phyloP scores from a whole-genome alignment of 805 yeast species.

The Candida michaelii region DNA sequence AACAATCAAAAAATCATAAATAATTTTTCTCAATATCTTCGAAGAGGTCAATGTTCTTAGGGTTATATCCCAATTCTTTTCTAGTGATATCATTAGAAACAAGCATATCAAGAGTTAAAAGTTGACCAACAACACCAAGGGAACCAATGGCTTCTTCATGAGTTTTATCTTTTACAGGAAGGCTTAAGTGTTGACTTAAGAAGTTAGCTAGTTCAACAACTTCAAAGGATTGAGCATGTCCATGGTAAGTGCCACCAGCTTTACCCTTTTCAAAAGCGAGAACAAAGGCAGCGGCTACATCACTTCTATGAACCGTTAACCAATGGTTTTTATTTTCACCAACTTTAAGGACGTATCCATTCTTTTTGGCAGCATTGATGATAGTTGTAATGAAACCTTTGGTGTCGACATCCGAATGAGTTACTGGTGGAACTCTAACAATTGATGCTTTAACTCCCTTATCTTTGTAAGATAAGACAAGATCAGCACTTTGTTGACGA shows the following conservation, averaged over 20 bases:
- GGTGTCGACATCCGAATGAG: conserved; percentile 34
- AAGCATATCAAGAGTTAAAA: conserved; percentile 5
- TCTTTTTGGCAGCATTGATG: conserved; percentile 27
- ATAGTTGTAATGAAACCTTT: conserved; percentile 23
- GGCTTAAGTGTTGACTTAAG: too few species aligned
- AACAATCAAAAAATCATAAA: too few species aligned
- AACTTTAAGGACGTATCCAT: conserved; percentile 30
- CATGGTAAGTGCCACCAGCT: conserved; percentile 13
- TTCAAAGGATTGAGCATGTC: neutral
- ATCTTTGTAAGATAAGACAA: conserved; percentile 11
- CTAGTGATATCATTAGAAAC: conserved; percentile 18
- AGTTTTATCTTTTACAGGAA: too few species aligned
- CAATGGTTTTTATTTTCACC: conserved; percentile 31
- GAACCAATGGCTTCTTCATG: too few species aligned
- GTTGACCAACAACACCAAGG: neutral
- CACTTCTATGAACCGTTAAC: conserved; percentile 30
- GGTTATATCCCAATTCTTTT: conserved; percentile 17
- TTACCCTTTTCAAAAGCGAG: conserved; percentile 12
- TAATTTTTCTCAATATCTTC: too few species aligned
- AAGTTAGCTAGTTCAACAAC: too few species aligned
- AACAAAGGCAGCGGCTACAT: conserved; percentile 29
- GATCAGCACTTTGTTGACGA: conserved; percentile 1
- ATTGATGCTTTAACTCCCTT: conserved; percentile 19
- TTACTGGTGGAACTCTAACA: conserved; percentile 31
- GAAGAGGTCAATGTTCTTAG: too few species aligned